Evolutionary conservation across 176 grass and related monocot genomes (phyloP), one percentile per base, ranked within the genome.

Genomic region (Tuctoria greenei): DNA sequence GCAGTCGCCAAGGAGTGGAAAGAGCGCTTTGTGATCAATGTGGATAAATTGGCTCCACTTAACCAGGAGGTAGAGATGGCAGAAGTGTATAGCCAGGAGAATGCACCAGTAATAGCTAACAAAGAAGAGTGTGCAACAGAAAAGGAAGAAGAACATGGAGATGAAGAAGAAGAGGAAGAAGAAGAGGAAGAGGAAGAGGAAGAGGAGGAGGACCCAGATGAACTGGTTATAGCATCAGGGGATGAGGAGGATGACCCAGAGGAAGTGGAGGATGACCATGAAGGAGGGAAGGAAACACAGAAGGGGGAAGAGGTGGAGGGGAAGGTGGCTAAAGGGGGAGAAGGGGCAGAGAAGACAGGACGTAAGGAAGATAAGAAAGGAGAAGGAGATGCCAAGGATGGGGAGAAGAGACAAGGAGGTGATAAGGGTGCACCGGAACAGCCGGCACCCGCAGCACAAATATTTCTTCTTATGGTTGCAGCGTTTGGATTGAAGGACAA

Each of bases 381-480:
- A 28, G 55, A 1, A 2, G 61, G 27, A 40, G 71, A 37, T 7
- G 38, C 16, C 13, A 64, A 81, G 84, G 63, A 83, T 23, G 71
- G 41, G 75, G 54, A 56, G 59, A 81, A 82, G 36, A 72, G 35
- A 57, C 72, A 25, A 27, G 79, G 35, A 12, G 71, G 35, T 28
- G 60, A 63, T 4, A 78, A 81, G 41, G 54, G 73, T 69, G 66
- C 62, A 20, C 13, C 54, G 3, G 76, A 77, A 4, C 65, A 74
- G 43, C 72, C 67, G 2, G 92, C 91, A 55, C 72, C 67, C 2
- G 92, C 91, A 55, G 89, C 37, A 7, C 93, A 96, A 51, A 76
- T 91, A 63, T 89, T 96, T 61, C 39, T 96, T 34, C 89, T 84
- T 71, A 89, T 96, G 47, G 81, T 87, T 21, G 89, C 73, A 0